Percentiles rank a stretch among this genome's conserved stretches.
These are phyloP conservation scores for Apium graveolens DNA, from an alignment of 129 eudicot species.

Conservation along the genomic window DNA sequence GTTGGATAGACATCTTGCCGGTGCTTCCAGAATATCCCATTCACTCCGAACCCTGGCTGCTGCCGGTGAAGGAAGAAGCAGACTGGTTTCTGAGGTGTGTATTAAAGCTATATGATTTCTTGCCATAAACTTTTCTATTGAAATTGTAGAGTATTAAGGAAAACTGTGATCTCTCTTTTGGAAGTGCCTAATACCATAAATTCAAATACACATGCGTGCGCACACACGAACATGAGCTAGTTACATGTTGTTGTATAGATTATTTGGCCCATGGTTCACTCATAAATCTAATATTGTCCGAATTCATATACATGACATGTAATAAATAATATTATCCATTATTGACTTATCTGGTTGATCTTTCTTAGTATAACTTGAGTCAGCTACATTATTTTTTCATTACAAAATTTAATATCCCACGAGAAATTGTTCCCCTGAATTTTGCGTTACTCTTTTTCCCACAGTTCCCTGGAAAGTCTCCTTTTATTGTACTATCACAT, in stretches of 20 bases:
- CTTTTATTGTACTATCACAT: background rate
- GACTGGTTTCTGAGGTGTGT: conserved; percentile 59
- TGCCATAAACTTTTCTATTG: background rate
- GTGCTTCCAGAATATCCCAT: conserved; percentile 48
- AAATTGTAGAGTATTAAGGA: background rate
- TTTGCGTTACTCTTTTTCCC: background rate
- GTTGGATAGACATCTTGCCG: conserved; percentile 49
- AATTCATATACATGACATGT: background rate
- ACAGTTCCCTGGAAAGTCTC: background rate
- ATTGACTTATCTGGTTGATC: background rate
- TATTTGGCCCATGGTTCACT: background rate
- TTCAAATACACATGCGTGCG: background rate
- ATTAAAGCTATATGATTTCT: background rate
- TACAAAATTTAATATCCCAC: background rate
- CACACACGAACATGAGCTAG: background rate
- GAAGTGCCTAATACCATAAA: background rate
- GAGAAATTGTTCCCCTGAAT: background rate
- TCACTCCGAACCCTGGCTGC: conserved; percentile 46
- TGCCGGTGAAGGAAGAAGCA: conserved; percentile 52
- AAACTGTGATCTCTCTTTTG: background rate
- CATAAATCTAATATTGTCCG: background rate
- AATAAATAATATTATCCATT: background rate
- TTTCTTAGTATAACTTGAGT: background rate
- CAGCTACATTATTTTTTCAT: background rate
- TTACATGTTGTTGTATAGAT: background rate